phyloP scores from a whole-genome alignment of 1,139 yeast genomes.

The Hyphopichia wangnamkhiaoensis region DNA sequence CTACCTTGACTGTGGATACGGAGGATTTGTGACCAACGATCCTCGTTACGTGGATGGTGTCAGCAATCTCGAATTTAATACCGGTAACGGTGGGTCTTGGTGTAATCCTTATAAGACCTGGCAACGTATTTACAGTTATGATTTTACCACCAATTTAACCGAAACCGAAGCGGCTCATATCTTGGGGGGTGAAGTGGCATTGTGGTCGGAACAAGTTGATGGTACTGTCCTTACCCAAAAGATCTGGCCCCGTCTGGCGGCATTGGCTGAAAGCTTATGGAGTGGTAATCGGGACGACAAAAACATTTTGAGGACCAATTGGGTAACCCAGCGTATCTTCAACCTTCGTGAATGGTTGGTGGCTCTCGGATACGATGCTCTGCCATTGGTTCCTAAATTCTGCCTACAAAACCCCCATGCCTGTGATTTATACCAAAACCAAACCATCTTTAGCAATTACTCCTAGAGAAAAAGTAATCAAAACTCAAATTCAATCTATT shows the following conservation, averaged over 20 bases:
- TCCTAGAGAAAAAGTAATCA: not conserved
- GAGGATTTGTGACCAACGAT: conserved; percentile 44
- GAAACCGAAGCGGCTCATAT: conserved; percentile 31
- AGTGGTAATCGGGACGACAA: conserved; percentile 39
- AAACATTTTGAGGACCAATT: conserved; percentile 32
- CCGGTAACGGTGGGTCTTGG: conserved; percentile 46
- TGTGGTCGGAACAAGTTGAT: conserved; percentile 51
- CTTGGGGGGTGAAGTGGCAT: conserved; percentile 47
- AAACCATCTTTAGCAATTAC: conserved; percentile 6
- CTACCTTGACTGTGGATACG: conserved; percentile 51
- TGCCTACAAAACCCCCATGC: conserved; percentile 43
- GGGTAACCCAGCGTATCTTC: conserved; percentile 41
- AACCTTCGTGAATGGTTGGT: conserved; percentile 47
- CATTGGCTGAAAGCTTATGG: conserved; percentile 50
- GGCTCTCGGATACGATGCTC: conserved; percentile 36
- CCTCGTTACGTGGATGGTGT: conserved; percentile 31
- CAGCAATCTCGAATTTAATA: conserved; percentile 28
- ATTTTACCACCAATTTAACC: conserved; percentile 37
- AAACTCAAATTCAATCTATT: not conserved
- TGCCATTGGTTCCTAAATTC: conserved; percentile 43
- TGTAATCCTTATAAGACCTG: conserved; percentile 53
- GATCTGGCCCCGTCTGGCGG: conserved; percentile 52
- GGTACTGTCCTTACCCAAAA: conserved; percentile 36
- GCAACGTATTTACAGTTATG: conserved; percentile 48
- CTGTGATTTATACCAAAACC: conserved; percentile 31